Evolutionary conservation across 345 rosid species (phyloP).

Genomic region (Camelina sativa): DNA sequence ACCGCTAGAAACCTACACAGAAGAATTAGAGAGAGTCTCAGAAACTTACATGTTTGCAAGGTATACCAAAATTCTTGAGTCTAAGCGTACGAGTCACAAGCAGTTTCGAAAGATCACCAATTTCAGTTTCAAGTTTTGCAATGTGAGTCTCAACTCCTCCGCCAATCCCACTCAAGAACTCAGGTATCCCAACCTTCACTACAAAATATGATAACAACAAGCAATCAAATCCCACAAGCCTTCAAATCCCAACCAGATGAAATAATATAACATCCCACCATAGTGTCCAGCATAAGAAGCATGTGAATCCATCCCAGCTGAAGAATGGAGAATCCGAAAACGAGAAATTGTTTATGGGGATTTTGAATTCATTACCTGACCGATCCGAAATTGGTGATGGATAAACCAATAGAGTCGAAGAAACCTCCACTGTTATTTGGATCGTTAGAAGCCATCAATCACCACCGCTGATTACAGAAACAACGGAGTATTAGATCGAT

Average conservation of each 20-base stretch:
- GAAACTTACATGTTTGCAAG: conserved; percentile 84
- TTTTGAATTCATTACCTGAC: conserved; percentile 54
- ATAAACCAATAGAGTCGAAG: conserved; percentile 69
- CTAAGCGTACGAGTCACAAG: conserved; percentile 78
- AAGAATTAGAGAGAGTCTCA: background rate
- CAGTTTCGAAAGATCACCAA: conserved; percentile 75
- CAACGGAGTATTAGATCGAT: background rate
- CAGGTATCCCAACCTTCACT: conserved; percentile 89
- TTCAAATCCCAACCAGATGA: background rate
- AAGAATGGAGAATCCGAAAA: background rate
- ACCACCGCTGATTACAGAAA: conserved; percentile 20
- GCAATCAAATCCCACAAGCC: background rate
- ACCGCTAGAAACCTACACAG: background rate
- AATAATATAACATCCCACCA: background rate
- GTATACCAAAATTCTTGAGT: conserved; percentile 89
- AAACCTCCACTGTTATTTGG: conserved; percentile 68
- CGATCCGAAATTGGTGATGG: conserved; percentile 66
- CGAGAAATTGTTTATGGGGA: background rate
- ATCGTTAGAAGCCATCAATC: conserved; percentile 67
- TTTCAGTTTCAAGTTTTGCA: conserved; percentile 76
- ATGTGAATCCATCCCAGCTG: background rate
- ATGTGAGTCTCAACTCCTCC: conserved; percentile 80
- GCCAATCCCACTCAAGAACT: conserved; percentile 84
- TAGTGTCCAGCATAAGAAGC: background rate
- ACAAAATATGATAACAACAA: conserved; percentile 37